Base-by-base conservation (phyloP, 345 rosid species). In the Lepidium aucheri region DNA sequence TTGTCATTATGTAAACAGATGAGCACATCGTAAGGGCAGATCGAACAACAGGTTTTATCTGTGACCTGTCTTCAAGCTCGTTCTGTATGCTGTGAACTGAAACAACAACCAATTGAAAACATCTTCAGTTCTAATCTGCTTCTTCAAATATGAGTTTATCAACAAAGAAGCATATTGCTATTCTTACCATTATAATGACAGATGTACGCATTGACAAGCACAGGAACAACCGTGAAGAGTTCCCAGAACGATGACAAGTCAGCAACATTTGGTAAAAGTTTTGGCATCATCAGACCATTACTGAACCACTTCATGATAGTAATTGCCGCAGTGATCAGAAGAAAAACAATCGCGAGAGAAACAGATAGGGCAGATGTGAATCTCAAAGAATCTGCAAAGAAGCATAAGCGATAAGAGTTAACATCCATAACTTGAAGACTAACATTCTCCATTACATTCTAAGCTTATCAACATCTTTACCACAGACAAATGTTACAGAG, bases 71-170 rank as follows among this genome's bases (percentile, higher is more conserved):
- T 81, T 79, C 81, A 11, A 94, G 89, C 77, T 94, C 97, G 79
- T 86, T 94, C 78, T 85, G 90, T 45, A 90, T 85, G 74, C 55
- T 85, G 82, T 94, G 99, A 76, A 90, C 97, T 94, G 85, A 22
- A 38, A 60, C 76, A 76, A 68, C 8, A 74, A 17, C 64, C 13
- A 43, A 35, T 16, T 13, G 7, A 18, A 53, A 53, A 26, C 15
- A 36, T 54, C 11, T 13, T 18, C 3, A 39, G 20, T 20, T 56
- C 39, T 20, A 17, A 20, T 12, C 6, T 53, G 13, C 3, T 9
- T 22, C 52, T 8, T 20, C 11, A 50, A 56, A 51, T 16, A 32
- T n/a, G 8, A 12, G 43, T 3, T 28, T 17, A n/a, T 10, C 3
- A 8, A 26, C 18, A 50, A 20, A 41, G 18, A 59, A 53, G 40